Percentiles rank a stretch among this genome's conserved stretches.
Evolutionary conservation across 202 grass and related monocot genomes (phyloP).

Genomic region (Zoysia matrella): DNA sequence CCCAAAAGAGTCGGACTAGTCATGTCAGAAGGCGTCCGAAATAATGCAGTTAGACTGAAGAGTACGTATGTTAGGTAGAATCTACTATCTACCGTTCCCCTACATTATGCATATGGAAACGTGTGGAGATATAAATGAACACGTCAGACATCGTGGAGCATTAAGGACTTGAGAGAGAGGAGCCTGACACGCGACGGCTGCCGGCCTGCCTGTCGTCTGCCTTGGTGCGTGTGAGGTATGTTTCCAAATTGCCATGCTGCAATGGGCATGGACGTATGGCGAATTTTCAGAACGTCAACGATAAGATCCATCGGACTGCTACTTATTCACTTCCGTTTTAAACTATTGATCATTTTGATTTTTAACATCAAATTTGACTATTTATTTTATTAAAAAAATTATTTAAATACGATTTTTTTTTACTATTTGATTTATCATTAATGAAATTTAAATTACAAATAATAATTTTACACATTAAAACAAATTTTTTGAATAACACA

Average conservation of each 20-base stretch:
- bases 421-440: too few species aligned
- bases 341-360: too few species aligned
- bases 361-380: too few species aligned
- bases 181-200: constrained; percentile 39
- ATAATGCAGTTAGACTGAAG: not conserved
- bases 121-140: not conserved
- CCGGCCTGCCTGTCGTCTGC: not conserved
- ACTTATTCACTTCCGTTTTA: not conserved
- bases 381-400: too few species aligned
- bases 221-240: constrained; percentile 38
- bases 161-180: constrained; percentile 4
- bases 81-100: not conserved
- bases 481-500: too few species aligned
- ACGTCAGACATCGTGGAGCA: not conserved
- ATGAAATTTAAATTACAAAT: too few species aligned
- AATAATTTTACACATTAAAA: too few species aligned
- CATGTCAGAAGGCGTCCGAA: too few species aligned
- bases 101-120: not conserved
- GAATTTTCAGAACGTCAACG: constrained; percentile 16
- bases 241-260: constrained; percentile 39
- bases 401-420: too few species aligned
- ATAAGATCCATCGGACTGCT: constrained; percentile 17
- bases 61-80: constrained; percentile 31
- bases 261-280: not conserved
- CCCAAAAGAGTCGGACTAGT: too few species aligned